Evolutionary conservation across 805 yeast genomes (phyloP), one percentile per base, ranked within the genome.

Genomic region (Saturnispora halmiae): DNA sequence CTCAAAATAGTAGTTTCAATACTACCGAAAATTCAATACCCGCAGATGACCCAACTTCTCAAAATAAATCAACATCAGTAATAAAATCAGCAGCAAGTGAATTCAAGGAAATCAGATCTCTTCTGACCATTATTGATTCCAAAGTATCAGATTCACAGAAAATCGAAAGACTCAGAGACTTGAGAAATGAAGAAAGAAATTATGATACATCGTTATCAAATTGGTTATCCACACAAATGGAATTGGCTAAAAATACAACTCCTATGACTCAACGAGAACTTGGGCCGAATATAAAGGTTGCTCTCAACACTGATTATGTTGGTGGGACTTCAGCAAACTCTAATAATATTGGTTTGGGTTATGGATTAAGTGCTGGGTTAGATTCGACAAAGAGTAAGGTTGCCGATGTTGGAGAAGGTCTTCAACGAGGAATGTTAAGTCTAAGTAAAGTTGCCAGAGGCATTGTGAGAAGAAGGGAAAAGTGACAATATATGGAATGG

Each of bases 1-100:
- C 28, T 29, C 30, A 26, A 15, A 28, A 32, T 15, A 16, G 15
- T 27, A 27, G 32, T 18, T 18, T 13, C 10, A 34, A 24, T 8
- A 52, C 58, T 6, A 42, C 51, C 9, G 31, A 10, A 2, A 28
- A 21, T 27, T 10, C 38, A 15, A 11, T 26, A 11, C 11, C 19
- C 6, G 24, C 15, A 2, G 25, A 26, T 2, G 16, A 27, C n/a
- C n/a, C n/a, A n/a, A n/a, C n/a, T n/a, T n/a, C n/a, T n/a, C n/a
- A n/a, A n/a, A n/a, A n/a, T n/a, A n/a, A n/a, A n/a, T n/a, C n/a
- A n/a, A n/a, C n/a, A n/a, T n/a, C n/a, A n/a, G n/a, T n/a, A n/a
- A n/a, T n/a, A n/a, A n/a, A n/a, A n/a, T n/a, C n/a, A 5, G 9
- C 36, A 6, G 25, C 18, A 5, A 13, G 16, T 14, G 14, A 22